Conservation (phyloP, 345 rosid species). For the Viola odorata region DNA sequence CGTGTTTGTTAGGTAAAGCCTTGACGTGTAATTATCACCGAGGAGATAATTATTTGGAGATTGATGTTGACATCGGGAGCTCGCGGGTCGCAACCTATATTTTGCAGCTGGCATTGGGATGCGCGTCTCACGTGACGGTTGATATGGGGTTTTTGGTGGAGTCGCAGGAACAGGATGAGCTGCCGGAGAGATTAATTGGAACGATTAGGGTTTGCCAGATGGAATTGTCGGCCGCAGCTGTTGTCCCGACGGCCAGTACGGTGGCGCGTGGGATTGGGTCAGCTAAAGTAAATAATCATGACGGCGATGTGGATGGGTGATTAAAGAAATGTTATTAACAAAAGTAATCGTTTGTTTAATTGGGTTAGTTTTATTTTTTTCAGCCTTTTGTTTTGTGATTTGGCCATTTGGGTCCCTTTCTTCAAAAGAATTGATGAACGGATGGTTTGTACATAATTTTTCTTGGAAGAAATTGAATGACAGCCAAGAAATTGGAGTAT, state of each 20-base stretch:
- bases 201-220: slow-evolving; percentile 84
- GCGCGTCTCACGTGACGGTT: slow-evolving; percentile 66
- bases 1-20: slow-evolving; percentile 80
- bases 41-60: slow-evolving; percentile 73
- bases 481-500: too few relatives aligned
- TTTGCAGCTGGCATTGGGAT: slow-evolving; percentile 66
- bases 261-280: slow-evolving; percentile 36
- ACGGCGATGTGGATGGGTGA: slow-evolving; percentile 33
- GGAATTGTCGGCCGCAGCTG: slow-evolving; percentile 78
- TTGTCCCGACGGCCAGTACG: slow-evolving; percentile 18
- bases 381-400: not conserved
- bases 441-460: too few relatives aligned
- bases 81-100: slow-evolving; percentile 72
- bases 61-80: slow-evolving; percentile 78
- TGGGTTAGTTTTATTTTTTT: not conserved
- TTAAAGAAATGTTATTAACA: too few relatives aligned
- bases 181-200: slow-evolving; percentile 78
- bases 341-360: too few relatives aligned
- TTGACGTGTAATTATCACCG: slow-evolving; percentile 74
- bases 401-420: not conserved
- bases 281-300: slow-evolving; percentile 60
- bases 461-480: too few relatives aligned
- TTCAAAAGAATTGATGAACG: too few relatives aligned
- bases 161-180: slow-evolving; percentile 69
- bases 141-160: slow-evolving; percentile 92